Base-by-base conservation (phyloP, 768 basidiomycete species). In the Lentinula boryana region DNA sequence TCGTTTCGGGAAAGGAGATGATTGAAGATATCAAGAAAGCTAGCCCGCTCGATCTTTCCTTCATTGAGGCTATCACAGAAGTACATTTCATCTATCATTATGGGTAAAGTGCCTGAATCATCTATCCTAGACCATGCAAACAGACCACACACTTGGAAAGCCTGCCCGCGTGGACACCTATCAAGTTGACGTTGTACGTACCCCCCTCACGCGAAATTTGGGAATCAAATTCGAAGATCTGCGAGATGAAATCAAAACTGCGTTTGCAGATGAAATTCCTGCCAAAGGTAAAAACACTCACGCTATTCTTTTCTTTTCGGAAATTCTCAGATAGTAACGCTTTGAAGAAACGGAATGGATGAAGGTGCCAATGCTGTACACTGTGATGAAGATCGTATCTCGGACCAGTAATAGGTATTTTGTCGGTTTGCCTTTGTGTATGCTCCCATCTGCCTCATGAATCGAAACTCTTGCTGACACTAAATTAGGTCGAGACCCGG, bases 21-120 rank as follows among this genome's bases (percentile, higher is more conserved):
- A 63, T 74, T 7, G 71, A 75, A 13, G 75, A 77, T 31, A 62
- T 78, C 43, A 68, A 73, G 10, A 70, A 67, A 56, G 72, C 74
- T 10, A 56, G 64, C 9, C 71, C 70, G 38, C 70, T 74, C 10
- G 59, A 69, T 5, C 51, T 75, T 16, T 70, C 69, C 21, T 64
- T 70, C 40, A 40, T 1, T 15, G 51, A 52, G 27, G 53, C 54
- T 32, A n/a, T 61, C 44, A 15, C 6, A 52, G 58, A 58, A 40
- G 62, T 63, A 23, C 23, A 13, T 12, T 31, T 7, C 5, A 27
- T 27, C 3, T 27, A 27, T 0, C 27, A 27, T 27, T 27, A 27
- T 27, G 27, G 3, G 13, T 13, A 9, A 38, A 8, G 36, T 38
- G 36, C 36, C 38, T n/a, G 3, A 12, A 12, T 16, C 10, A 6